Evolutionary conservation across 352 stramenopile species (phyloP).

Genomic region (Globisporangium irregulare): DNA sequence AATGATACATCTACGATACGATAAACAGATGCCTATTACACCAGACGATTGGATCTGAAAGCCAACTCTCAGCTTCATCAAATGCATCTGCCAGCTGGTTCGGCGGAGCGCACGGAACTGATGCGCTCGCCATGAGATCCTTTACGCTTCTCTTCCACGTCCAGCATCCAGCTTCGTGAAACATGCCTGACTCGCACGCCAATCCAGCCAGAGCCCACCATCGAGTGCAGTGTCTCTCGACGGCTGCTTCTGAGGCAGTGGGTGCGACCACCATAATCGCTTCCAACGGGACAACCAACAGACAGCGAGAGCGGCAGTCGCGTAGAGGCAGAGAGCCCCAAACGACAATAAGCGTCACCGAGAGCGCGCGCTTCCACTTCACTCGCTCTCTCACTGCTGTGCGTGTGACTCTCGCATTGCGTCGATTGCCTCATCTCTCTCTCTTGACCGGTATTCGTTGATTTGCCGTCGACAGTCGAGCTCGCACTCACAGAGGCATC

Average conservation of each 20-base stretch:
- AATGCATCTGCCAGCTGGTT: slow-evolving; percentile 15
- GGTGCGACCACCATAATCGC: slow-evolving; percentile 4
- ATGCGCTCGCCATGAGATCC: slow-evolving; percentile 1
- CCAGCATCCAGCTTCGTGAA: neutral
- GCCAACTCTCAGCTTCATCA: neutral
- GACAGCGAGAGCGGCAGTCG: neutral
- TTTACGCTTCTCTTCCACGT: slow-evolving; percentile 5
- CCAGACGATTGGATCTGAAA: neutral
- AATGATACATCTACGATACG: too few species aligned
- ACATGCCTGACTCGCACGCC: neutral
- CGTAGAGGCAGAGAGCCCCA: neutral
- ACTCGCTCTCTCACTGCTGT: neutral
- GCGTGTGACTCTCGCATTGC: slow-evolving; percentile 4
- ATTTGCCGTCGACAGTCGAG: neutral
- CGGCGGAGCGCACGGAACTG: slow-evolving; percentile 4
- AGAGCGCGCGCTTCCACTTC: neutral
- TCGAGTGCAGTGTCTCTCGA: neutral
- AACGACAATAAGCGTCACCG: neutral
- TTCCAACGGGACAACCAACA: slow-evolving; percentile 5
- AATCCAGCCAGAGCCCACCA: slow-evolving; percentile 8
- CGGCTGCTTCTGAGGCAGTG: neutral
- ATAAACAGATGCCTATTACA: neutral
- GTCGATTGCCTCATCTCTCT: slow-evolving; percentile 1
- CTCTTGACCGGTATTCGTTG: neutral
- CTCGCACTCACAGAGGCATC: neutral